Evolutionary conservation across 768 basidiomycete species (phyloP).

Genomic region (Coprinellus micaceus): DNA sequence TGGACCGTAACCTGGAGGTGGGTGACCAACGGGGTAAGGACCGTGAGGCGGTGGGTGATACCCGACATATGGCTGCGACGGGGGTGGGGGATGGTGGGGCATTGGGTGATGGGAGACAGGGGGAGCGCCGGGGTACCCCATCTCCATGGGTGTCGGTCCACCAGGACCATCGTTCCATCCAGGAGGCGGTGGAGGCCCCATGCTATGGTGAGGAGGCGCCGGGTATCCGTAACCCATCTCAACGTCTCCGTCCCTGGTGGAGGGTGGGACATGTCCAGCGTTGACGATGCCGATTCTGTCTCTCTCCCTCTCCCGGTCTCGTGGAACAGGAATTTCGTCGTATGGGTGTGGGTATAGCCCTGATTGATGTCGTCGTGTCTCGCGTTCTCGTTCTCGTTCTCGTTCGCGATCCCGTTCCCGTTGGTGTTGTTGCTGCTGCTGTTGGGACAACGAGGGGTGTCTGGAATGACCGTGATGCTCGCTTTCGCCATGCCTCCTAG

Average conservation of each 20-base stretch:
- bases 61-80: background rate
- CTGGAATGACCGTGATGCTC: slow-evolving; percentile 3
- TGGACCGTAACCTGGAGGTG: background rate
- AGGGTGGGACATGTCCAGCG: slow-evolving; percentile 6
- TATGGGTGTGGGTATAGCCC: slow-evolving; percentile 7
- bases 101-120: slow-evolving; percentile 1
- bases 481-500: background rate
- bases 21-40: background rate
- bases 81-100: slow-evolving; percentile 5
- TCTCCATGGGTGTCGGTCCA: slow-evolving; percentile 6
- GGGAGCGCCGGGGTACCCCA: slow-evolving; percentile 3
- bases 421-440: slow-evolving; percentile 7
- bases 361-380: slow-evolving; percentile 10
- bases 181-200: slow-evolving; percentile 9
- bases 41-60: background rate
- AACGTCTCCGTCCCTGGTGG: slow-evolving; percentile 10
- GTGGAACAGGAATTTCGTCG: slow-evolving; percentile 3
- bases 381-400: slow-evolving; percentile 9
- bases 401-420: slow-evolving; percentile 4
- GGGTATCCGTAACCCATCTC: slow-evolving; percentile 15
- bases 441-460: slow-evolving; percentile 2
- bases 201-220: slow-evolving; percentile 2
- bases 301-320: slow-evolving; percentile 7
- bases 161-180: slow-evolving; percentile 6
- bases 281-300: slow-evolving; percentile 5